Percentiles rank a stretch among this genome's conserved stretches.
These are phyloP conservation scores for Chalciporus piperatus DNA, from an alignment of 768 basidiomycete species.

Conservation along the genomic window DNA sequence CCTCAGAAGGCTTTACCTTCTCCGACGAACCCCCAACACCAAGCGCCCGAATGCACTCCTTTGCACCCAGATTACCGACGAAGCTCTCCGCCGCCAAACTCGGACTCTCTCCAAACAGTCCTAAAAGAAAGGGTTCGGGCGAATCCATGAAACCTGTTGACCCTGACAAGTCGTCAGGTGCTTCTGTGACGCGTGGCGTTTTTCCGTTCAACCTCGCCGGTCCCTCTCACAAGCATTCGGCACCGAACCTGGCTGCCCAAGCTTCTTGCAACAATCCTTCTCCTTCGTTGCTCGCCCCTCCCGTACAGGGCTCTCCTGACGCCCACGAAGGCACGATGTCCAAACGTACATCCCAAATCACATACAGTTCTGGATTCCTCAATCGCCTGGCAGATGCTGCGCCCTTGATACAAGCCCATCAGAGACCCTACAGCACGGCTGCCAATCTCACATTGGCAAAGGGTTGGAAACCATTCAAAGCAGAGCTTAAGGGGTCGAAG, in stretches of 20 bases:
- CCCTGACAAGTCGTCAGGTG: constrained; percentile 19
- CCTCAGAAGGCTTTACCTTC: constrained; percentile 34
- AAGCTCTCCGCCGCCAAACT: constrained; percentile 59
- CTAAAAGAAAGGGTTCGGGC: constrained; percentile 54
- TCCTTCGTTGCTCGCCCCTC: constrained; percentile 50
- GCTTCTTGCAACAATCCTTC: constrained; percentile 33
- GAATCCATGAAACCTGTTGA: constrained; percentile 33
- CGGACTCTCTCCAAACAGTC: constrained; percentile 44
- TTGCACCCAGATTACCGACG: constrained; percentile 68
- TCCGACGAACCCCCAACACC: constrained; percentile 40
- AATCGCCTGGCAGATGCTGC: constrained; percentile 61
- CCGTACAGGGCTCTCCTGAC: constrained; percentile 43
- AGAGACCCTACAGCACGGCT: constrained; percentile 30
- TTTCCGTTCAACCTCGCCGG: constrained; percentile 31
- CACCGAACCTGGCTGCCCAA: constrained; percentile 12
- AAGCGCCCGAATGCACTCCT: constrained; percentile 65
- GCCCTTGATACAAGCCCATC: constrained; percentile 35
- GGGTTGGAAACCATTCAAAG: constrained; percentile 85
- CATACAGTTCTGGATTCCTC: constrained; percentile 72
- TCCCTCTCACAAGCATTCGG: constrained; percentile 28
- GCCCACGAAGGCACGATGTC: constrained; percentile 35
- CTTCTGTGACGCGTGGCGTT: constrained; percentile 20
- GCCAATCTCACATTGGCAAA: constrained; percentile 47
- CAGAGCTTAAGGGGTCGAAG: constrained; percentile 81
- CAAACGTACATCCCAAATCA: constrained; percentile 74